Conservation (phyloP, 169 alveolate genomes). For the Eimeria praecox region DNA sequence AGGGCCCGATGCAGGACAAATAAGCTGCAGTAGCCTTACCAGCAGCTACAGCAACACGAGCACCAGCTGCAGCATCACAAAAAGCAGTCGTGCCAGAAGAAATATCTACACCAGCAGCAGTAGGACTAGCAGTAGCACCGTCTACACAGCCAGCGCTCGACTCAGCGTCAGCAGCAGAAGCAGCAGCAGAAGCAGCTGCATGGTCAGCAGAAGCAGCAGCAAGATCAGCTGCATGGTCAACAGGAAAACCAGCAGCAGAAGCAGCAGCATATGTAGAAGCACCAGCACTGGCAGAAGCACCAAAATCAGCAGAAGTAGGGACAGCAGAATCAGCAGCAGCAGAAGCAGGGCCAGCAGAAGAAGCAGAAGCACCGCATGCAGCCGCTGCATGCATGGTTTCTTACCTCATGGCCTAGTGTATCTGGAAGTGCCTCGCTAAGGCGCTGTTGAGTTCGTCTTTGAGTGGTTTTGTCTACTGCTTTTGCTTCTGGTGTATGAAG, state of each 20-base stretch:
- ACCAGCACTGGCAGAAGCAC: background rate
- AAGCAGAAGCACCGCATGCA: background rate
- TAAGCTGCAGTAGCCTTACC: slow-evolving; percentile 20
- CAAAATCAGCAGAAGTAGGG: background rate
- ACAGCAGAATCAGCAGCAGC: background rate
- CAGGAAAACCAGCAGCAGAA: background rate
- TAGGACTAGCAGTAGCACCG: background rate
- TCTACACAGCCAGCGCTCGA: background rate
- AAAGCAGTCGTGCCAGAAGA: background rate
- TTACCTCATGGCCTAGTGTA: background rate
- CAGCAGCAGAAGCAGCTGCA: background rate
- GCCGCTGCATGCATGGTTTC: background rate
- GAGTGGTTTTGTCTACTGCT: background rate
- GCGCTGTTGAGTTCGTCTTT: background rate
- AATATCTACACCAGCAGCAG: background rate
- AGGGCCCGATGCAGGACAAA: background rate
- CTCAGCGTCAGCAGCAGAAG: background rate
- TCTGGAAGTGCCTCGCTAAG: background rate
- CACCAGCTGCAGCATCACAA: slow-evolving; percentile 11
- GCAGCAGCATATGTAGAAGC: background rate
- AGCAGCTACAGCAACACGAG: slow-evolving; percentile 17
- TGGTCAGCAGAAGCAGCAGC: background rate
- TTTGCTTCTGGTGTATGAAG: background rate
- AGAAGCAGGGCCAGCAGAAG: no score
- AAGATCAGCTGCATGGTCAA: background rate